phyloP scores from a whole-genome alignment of 495 filamentous ascomycete genomes.

The Letharia columbiana region DNA sequence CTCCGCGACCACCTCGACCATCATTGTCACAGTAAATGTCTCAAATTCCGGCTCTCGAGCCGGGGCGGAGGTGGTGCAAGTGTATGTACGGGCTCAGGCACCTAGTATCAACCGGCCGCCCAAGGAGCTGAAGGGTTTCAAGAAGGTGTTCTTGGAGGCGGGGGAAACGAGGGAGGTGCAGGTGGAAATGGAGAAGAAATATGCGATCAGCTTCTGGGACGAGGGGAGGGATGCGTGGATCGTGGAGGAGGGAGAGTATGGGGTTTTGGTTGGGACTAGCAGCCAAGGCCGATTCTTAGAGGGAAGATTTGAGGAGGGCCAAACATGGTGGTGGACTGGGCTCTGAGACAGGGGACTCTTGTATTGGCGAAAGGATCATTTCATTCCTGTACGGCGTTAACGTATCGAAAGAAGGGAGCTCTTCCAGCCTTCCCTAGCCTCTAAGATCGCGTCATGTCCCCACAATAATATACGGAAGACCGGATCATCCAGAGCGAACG shows the following conservation, averaged over 20 bases:
- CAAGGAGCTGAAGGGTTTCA: conserved; percentile 72
- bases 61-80: conserved; percentile 71
- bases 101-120: conserved; percentile 56
- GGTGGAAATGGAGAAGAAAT: conserved; percentile 59
- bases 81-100: conserved; percentile 53
- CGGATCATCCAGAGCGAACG: too few species aligned
- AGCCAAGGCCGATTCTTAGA: conserved; percentile 37
- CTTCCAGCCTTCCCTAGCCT: too few species aligned
- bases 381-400: too few species aligned
- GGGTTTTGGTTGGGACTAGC: conserved; percentile 52
- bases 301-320: conserved; percentile 42
- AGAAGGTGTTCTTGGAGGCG: conserved; percentile 61
- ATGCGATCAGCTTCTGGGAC: conserved; percentile 75
- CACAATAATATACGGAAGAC: too few species aligned
- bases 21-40: conserved; percentile 55
- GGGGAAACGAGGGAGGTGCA: conserved; percentile 47
- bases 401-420: too few species aligned
- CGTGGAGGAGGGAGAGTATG: conserved; percentile 66
- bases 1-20: conserved; percentile 42
- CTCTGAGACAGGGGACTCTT: not conserved
- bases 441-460: too few species aligned
- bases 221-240: conserved; percentile 62
- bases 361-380: not conserved
- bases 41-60: conserved; percentile 57
- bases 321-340: conserved; percentile 49